Base-by-base conservation (phyloP, 2,329 filamentous ascomycete species). In the Diplodia scrobiculata region DNA sequence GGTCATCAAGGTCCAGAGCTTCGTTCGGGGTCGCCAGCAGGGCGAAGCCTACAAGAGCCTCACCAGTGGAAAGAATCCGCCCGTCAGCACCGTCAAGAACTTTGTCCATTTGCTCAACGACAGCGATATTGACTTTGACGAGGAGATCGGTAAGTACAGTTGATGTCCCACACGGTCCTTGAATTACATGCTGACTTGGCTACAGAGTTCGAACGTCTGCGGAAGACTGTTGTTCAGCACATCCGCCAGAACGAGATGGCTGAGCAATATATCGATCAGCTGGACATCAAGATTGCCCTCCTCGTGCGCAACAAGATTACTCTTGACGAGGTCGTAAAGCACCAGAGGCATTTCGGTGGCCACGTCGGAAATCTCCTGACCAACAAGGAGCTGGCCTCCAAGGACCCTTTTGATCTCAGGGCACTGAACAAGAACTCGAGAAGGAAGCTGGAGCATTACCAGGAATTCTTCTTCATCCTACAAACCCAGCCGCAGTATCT, bases 281-380 rank as follows among this genome's bases (percentile, higher is more conserved):
- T 99, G 41, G 96, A 99, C 75, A 97, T 99, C 83, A 99, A 99
- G 81, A 99, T 99, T 76, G 95, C 95, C 0, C 85, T 99, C 2
- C 84, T 99, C 19, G 95, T 99, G 73, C 98, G 98, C 84, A 99
- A 99, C 85, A 99, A 99, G 79, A 99, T 99, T 73, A 98, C 95
- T 0, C 84, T 99, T 3, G 95, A 99, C 74, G 96, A 99, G 79
- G 95, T 99, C 32, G 91, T 99, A 65, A 92, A 92, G 72, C 95
- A 98, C 75, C 95, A 99, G 75, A 94, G 90, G 81, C 96, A 97
- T 76, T 97, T 95, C 73, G 95, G 95, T 66, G 93, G 94, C 1
- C 90, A 95, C 73, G 89, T 93, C 25, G 90, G 92, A 69, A 91
- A 87, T 67, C 84, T 98, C 34, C 83, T 99, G 58, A 91, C 91